These are phyloP conservation scores for Triticum urartu DNA, from an alignment of 176 grass and related monocot genomes.

Conservation along the genomic window DNA sequence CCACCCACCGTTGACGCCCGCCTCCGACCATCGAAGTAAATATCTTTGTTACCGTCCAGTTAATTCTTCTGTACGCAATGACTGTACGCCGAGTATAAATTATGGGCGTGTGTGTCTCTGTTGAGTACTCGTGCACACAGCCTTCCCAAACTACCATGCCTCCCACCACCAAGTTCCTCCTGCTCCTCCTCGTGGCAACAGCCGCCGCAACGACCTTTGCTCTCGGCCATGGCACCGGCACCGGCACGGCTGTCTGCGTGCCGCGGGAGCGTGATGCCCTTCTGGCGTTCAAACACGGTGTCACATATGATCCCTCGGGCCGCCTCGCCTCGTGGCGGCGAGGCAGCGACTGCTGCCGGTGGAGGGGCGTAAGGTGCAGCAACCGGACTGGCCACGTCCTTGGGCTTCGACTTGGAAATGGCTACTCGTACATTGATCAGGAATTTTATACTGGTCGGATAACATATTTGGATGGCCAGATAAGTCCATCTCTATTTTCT, in stretches of 20 bases:
- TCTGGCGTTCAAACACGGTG: slow-evolving; percentile 20
- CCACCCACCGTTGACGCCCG: too few species aligned
- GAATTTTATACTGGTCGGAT: too few species aligned
- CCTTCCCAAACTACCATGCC: too few species aligned
- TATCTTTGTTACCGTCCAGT: too few species aligned
- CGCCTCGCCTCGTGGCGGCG: neutral
- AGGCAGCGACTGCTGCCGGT: slow-evolving; percentile 29
- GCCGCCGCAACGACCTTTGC: neutral
- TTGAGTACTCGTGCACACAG: too few species aligned
- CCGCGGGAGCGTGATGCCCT: slow-evolving; percentile 7
- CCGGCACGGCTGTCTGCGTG: neutral
- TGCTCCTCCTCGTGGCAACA: neutral
- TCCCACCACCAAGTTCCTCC: too few species aligned
- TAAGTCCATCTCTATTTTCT: neutral
- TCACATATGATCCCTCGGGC: neutral
- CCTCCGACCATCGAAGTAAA: too few species aligned
- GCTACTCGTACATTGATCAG: too few species aligned
- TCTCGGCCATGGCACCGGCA: neutral
- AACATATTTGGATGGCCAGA: neutral
- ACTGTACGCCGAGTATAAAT: too few species aligned
- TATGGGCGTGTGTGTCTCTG: too few species aligned
- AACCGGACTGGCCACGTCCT: slow-evolving; percentile 15
- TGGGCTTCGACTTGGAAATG: neutral
- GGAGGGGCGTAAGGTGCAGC: slow-evolving; percentile 34
- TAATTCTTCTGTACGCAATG: too few species aligned